These are phyloP conservation scores for Fistulinella cinereoalba DNA, from an alignment of 1,284 basidiomycete species.

Conservation along the genomic window DNA sequence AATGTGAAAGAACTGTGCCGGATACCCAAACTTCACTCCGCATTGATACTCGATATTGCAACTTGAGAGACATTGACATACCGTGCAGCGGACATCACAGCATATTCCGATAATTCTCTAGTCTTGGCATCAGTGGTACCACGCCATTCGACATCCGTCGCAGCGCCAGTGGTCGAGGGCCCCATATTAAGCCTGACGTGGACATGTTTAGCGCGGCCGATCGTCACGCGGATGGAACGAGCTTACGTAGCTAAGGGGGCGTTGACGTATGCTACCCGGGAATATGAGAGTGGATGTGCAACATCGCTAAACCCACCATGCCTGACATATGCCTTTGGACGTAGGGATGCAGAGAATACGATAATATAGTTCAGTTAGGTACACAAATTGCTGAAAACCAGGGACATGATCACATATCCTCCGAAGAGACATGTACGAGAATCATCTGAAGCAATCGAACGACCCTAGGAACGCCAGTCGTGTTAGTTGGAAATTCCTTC, in stretches of 20 bases:
- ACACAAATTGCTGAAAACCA: neutral
- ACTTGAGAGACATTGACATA: no score
- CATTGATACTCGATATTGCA: no score
- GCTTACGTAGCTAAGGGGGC: neutral
- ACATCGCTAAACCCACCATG: neutral
- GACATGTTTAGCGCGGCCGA: neutral
- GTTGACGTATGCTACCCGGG: neutral
- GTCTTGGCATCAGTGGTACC: neutral
- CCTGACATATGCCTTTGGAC: neutral
- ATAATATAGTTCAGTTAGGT: neutral
- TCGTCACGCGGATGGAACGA: neutral
- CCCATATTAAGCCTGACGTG: neutral
- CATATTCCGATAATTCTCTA: neutral
- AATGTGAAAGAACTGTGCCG: no score
- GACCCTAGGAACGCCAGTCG: neutral
- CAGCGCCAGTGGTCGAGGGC: neutral
- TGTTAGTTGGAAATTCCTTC: neutral
- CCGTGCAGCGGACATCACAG: neutral
- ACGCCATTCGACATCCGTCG: neutral
- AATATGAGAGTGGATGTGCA: neutral
- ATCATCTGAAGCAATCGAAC: neutral
- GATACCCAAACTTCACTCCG: no score
- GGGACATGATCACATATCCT: neutral
- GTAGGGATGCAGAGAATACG: neutral
- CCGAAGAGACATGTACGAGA: neutral